Base-by-base conservation (phyloP, 2,329 filamentous ascomycete species). In the Fusarium citri region DNA sequence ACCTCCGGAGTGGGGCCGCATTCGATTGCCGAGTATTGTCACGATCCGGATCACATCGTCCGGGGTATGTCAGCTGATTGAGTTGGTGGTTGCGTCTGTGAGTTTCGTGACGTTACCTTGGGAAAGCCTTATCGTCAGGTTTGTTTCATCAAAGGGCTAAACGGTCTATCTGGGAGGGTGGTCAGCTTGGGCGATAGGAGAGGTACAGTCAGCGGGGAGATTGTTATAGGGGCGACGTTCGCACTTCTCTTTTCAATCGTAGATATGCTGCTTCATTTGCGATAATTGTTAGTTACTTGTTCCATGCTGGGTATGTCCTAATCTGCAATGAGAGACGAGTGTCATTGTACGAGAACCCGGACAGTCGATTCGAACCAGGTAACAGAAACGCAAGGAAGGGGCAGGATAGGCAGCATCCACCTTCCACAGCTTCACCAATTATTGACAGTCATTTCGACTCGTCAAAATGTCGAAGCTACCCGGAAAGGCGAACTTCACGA, bases 1-100 rank as follows among this genome's bases (percentile, higher is more conserved):
- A 49, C 63, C 67, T 71, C 67, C 63, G 46, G 11, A n/a, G 54
- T 51, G 67, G 67, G 63, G 67, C 67, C 58, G 66, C 14, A 23
- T 50, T 30, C 57, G 67, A 28, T 50, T 31, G 2, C 67, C 67
- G 63, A 56, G 34, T 55, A 45, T 45, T 20, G 9, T 53, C 49
- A 42, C 49, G 49, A 53, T 53, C 26, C 53, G 58, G 67, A 54
- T 28, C 40, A 49, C 42, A 41, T 22, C 41, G 30, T 71, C 67
- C 57, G 57, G 58, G 42, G 43, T 40, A 42, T 62, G 30, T 41
- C 43, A 48, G 46, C 40, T 25, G 15, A 28, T 47, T 50, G 10
- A 16, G 5, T 15, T 55, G 26, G 12, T 30, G 23, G 8, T 14
- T 4, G 18, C 7, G 20, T 23, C 12, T 41, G 25, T 14, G 4